Evolutionary conservation across 495 filamentous ascomycete genomes (phyloP), one percentile per base, ranked within the genome.

Genomic region (Penicillium goetzii): DNA sequence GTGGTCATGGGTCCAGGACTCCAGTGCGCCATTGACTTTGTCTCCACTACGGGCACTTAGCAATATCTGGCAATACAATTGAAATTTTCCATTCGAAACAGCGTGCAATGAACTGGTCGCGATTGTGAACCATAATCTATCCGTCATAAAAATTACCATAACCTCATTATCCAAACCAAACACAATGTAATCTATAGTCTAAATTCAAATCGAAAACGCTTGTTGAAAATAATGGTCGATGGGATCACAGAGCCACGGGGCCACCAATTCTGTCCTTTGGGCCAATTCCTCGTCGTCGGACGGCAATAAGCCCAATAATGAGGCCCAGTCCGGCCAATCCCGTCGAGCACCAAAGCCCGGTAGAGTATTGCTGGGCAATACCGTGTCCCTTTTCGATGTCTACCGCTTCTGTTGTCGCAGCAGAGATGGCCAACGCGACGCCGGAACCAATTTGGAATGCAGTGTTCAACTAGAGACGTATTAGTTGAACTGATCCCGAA

Each of bases 391-490:
- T 69, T 19, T 72, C 43, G 38, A 77, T 77, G 38, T 77, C 75
- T 8, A 71, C 73, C 0, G 67, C 68, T 40, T 74, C 67, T 23
- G 75, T 77, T 7, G 75, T 74, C 14, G 75, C 75, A 3, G 75
- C 73, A 0, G 75, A 77, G 34, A 77, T 76, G 40, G 75, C 75
- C 49, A 77, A 63, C 0, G 75, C 70, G 5, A 76, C 73, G 15
- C 75, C 75, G 30, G 75, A 77, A 25, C 75, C 75, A 33, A 77
- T 77, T 67, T 77, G 75, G 56, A 77, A 77, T 58, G 75, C 73
- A 21, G 75, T 77, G 57, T 77, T 77, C 5, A 77, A 73, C 73
- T 74, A 34, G 0, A n/a, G 9, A 6, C 2, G 3, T 33, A 7
- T 57, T 17, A 41, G 21, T n/a, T 26, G 7, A 17, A 10, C 34